A percentile compares a stretch with the other conserved stretches of the same genome.
Evolutionary conservation across 441 rosid genomes (phyloP).

Genomic region (Erodium texanum): DNA sequence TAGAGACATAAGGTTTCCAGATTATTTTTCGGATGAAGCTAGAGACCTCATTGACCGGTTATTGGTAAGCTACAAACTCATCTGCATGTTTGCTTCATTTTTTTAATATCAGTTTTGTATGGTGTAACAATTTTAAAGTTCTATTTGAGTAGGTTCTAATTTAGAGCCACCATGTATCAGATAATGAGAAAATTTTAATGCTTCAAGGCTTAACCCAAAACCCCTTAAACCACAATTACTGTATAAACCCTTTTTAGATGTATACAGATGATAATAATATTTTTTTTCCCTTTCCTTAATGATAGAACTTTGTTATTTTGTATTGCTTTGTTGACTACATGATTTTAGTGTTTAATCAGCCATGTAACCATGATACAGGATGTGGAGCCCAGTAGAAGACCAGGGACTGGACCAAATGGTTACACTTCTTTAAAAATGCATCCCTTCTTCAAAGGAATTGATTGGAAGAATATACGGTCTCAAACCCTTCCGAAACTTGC

Average conservation of each 20-base stretch:
- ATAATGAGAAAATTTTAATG: too few species aligned
- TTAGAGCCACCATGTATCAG: too few species aligned
- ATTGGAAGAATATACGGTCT: constrained; percentile 71
- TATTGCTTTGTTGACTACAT: too few species aligned
- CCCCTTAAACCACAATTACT: too few species aligned
- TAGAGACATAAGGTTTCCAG: constrained; percentile 84
- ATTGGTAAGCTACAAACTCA: constrained; percentile 47
- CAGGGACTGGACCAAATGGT: constrained; percentile 87
- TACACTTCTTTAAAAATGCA: constrained; percentile 74
- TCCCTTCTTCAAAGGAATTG: constrained; percentile 81
- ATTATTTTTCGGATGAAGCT: constrained; percentile 84
- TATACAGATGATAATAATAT: too few species aligned
- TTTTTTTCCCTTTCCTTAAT: too few species aligned
- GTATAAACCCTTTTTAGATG: too few species aligned
- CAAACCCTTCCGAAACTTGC: constrained; percentile 78
- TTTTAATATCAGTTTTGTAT: too few species aligned
- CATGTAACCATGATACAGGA: constrained; percentile 41
- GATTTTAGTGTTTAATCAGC: too few species aligned
- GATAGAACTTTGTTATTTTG: too few species aligned
- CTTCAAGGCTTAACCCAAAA: too few species aligned
- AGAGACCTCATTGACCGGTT: constrained; percentile 80
- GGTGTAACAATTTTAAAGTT: neutral
- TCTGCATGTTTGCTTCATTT: constrained; percentile 10
- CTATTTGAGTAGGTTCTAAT: too few species aligned
- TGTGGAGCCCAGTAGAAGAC: constrained; percentile 87